Conservation (phyloP, 75 land plant species). For the Pinus albicaulis region DNA sequence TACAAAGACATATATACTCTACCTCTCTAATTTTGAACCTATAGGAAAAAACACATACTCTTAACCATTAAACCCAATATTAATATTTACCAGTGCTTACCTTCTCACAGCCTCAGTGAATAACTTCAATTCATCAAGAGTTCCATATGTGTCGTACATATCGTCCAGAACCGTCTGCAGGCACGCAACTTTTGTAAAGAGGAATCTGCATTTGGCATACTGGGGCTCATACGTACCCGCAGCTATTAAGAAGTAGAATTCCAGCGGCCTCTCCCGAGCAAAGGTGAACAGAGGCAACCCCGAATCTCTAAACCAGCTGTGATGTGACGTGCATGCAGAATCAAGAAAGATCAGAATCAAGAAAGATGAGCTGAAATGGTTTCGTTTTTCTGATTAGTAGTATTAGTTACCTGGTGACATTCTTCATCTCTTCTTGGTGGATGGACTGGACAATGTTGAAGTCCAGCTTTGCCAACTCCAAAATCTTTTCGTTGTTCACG, state of each 20-base stretch:
- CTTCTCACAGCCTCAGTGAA: conserved; percentile 23
- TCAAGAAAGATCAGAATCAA: neutral
- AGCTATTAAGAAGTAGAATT: conserved; percentile 7
- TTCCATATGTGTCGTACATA: conserved; percentile 40
- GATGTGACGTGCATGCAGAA: no score
- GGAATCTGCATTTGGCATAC: conserved; percentile 5
- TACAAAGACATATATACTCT: no score
- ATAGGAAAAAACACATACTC: no score
- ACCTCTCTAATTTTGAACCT: no score
- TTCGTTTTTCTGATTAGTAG: neutral
- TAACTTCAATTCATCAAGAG: conserved; percentile 26
- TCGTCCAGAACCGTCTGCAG: conserved; percentile 24
- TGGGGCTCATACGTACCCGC: conserved; percentile 15
- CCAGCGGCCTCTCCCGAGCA: neutral
- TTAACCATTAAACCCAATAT: no score
- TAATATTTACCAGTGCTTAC: neutral
- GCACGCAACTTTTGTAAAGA: conserved; percentile 8
- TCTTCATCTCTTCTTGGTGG: conserved; percentile 15
- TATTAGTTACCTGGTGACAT: conserved; percentile 17
- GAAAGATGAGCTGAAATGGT: no score
- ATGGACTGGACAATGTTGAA: conserved; percentile 15
- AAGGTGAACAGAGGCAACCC: neutral
- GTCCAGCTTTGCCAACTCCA: conserved; percentile 27
- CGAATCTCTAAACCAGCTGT: conserved; percentile 10
- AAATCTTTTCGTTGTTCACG: neutral